phyloP scores from a whole-genome alignment of 495 filamentous ascomycete genomes.

The Amphirosellinia nigrospora region DNA sequence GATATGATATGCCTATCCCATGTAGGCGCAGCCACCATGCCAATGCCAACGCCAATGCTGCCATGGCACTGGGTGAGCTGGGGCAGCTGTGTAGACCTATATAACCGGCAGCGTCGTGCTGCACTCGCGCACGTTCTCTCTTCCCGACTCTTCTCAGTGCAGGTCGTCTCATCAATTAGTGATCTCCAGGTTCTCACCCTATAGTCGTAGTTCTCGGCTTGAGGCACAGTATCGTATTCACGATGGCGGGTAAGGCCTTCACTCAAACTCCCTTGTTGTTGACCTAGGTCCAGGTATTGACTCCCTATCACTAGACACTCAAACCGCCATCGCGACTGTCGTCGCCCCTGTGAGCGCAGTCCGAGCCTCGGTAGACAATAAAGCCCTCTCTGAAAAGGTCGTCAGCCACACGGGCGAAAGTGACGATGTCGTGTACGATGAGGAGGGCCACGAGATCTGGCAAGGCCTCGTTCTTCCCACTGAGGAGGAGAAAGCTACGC shows the following conservation, averaged over 20 bases:
- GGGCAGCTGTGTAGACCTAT: background rate
- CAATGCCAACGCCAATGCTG: background rate
- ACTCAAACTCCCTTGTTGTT: background rate
- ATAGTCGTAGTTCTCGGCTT: conserved; percentile 8
- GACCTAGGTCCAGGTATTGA: background rate
- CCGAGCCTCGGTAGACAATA: conserved; percentile 37
- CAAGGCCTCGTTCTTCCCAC: conserved; percentile 56
- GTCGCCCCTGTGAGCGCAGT: conserved; percentile 34
- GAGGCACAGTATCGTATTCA: conserved; percentile 13
- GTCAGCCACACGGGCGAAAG: background rate
- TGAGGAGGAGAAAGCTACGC: conserved; percentile 56
- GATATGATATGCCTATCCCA: conserved; percentile 3
- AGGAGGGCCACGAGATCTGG: conserved; percentile 38
- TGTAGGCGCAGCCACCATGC: conserved; percentile 2
- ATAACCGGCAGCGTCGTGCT: conserved; percentile 20
- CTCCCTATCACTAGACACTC: conserved; percentile 29
- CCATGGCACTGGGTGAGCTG: background rate
- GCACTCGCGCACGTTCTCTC: background rate
- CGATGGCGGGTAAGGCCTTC: conserved; percentile 17
- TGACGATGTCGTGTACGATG: conserved; percentile 17
- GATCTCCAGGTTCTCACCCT: background rate
- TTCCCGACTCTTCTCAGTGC: conserved; percentile 5
- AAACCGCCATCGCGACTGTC: conserved; percentile 34
- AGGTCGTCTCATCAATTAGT: conserved; percentile 17
- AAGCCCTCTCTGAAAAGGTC: conserved; percentile 26